Evolutionary conservation across 2,329 filamentous ascomycete genomes (phyloP).

Genomic region (Aspergillus persii): DNA sequence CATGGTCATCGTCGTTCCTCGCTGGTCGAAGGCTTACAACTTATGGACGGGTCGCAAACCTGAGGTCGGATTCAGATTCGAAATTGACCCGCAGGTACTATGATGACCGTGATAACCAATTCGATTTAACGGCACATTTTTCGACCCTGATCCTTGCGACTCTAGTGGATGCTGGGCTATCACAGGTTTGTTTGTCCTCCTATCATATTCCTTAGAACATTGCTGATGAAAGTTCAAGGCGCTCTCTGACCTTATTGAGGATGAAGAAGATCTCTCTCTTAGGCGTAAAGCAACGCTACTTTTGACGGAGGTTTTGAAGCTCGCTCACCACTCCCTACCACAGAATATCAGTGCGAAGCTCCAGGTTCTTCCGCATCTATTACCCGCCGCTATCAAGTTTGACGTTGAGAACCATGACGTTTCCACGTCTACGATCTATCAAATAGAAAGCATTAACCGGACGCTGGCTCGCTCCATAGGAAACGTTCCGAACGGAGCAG

Average conservation of each 20-base stretch:
- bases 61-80: slow-evolving; percentile 62
- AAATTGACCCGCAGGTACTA: slow-evolving; percentile 55
- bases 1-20: slow-evolving; percentile 94
- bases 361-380: slow-evolving; percentile 82
- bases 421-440: slow-evolving; percentile 89
- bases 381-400: slow-evolving; percentile 73
- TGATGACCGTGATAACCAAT: slow-evolving; percentile 63
- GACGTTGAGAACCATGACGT: slow-evolving; percentile 70
- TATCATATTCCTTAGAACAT: not conserved
- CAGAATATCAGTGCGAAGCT: slow-evolving; percentile 77
- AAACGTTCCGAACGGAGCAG: slow-evolving; percentile 34
- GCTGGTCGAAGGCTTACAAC: slow-evolving; percentile 90
- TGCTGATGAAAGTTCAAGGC: slow-evolving; percentile 33
- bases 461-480: slow-evolving; percentile 78
- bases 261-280: slow-evolving; percentile 52
- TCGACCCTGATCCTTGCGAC: slow-evolving; percentile 83
- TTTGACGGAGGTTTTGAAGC: slow-evolving; percentile 85
- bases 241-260: slow-evolving; percentile 50
- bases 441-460: slow-evolving; percentile 95
- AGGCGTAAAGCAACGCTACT: slow-evolving; percentile 88
- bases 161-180: slow-evolving; percentile 76
- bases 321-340: slow-evolving; percentile 82
- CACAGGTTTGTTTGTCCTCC: slow-evolving; percentile 42
- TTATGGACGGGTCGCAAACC: slow-evolving; percentile 87
- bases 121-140: slow-evolving; percentile 88